Percentiles rank a stretch among this genome's conserved stretches.
These are phyloP conservation scores for Piper betle DNA, from an alignment of 164 flowering plant genomes.

Conservation along the genomic window DNA sequence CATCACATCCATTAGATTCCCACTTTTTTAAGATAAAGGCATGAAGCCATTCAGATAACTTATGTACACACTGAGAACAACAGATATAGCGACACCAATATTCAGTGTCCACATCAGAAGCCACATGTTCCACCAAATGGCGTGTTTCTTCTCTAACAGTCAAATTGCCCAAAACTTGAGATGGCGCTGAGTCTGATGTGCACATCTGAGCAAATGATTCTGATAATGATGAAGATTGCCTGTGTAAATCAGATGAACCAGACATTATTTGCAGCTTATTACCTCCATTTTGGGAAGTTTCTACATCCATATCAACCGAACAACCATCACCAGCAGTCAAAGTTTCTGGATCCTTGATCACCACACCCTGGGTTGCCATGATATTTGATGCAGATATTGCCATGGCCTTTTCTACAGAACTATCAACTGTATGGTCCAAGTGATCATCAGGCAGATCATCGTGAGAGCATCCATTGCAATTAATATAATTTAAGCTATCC, in stretches of 20 bases:
- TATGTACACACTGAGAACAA: constrained; percentile 46
- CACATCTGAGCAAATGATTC: constrained; percentile 14
- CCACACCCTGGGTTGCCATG: too few species aligned
- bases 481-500: neutral
- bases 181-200: constrained; percentile 6
- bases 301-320: too few species aligned
- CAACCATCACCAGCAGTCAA: too few species aligned
- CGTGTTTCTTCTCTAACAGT: constrained; percentile 6
- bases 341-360: too few species aligned
- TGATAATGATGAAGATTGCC: too few species aligned
- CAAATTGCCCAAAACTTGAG: constrained; percentile 8
- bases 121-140: constrained; percentile 4
- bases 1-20: constrained; percentile 20
- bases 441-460: neutral
- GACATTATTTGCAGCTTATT: too few species aligned
- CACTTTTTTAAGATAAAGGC: constrained; percentile 31
- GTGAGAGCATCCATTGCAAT: neutral
- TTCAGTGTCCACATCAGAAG: constrained; percentile 15
- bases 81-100: constrained; percentile 40
- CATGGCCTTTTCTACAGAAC: constrained; percentile 2
- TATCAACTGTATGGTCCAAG: neutral
- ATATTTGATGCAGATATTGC: too few species aligned
- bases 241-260: too few species aligned
- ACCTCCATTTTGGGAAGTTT: too few species aligned
- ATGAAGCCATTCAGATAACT: constrained; percentile 29